Evolutionary conservation across 1,284 basidiomycete species (phyloP).

Genomic region (Tremellales sp.): DNA sequence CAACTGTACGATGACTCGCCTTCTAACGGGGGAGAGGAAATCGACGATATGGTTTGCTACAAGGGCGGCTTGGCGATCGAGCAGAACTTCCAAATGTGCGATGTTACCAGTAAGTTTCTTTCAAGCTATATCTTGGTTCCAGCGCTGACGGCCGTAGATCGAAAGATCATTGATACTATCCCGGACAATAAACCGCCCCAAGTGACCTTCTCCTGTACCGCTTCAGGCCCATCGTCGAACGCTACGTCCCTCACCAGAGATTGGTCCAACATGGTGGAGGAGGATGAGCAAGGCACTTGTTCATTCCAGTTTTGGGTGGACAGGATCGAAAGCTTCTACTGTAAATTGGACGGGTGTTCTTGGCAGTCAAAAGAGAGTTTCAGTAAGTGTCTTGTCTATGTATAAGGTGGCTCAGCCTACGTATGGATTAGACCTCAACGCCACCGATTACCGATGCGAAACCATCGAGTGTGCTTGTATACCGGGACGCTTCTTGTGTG

Average conservation of each 20-base stretch:
- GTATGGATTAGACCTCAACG: constrained; percentile 56
- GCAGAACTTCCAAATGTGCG: constrained; percentile 93
- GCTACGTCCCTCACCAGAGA: background rate
- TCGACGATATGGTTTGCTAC: constrained; percentile 85
- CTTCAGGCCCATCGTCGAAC: constrained; percentile 38
- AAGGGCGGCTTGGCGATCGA: constrained; percentile 85
- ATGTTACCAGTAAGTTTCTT: constrained; percentile 78
- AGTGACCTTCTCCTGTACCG: constrained; percentile 84
- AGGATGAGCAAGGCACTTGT: constrained; percentile 55
- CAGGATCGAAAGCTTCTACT: constrained; percentile 91
- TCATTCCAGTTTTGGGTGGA: constrained; percentile 98
- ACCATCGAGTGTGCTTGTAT: constrained; percentile 87
- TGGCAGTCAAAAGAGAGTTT: constrained; percentile 41
- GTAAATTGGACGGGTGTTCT: constrained; percentile 61
- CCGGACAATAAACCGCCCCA: constrained; percentile 78
- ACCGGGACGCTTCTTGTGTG: constrained; percentile 88
- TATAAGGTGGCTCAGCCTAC: background rate
- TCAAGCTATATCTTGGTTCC: background rate
- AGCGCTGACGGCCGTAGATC: constrained; percentile 54
- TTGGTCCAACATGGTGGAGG: constrained; percentile 6
- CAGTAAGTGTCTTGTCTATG: constrained; percentile 15
- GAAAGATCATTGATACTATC: constrained; percentile 84
- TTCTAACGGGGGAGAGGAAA: constrained; percentile 52
- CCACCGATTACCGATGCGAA: constrained; percentile 71
- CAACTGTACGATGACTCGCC: constrained; percentile 32